Evolutionary conservation across 2,329 filamentous ascomycete genomes (phyloP).

Genomic region (Aspergillus pseudoglaucus): DNA sequence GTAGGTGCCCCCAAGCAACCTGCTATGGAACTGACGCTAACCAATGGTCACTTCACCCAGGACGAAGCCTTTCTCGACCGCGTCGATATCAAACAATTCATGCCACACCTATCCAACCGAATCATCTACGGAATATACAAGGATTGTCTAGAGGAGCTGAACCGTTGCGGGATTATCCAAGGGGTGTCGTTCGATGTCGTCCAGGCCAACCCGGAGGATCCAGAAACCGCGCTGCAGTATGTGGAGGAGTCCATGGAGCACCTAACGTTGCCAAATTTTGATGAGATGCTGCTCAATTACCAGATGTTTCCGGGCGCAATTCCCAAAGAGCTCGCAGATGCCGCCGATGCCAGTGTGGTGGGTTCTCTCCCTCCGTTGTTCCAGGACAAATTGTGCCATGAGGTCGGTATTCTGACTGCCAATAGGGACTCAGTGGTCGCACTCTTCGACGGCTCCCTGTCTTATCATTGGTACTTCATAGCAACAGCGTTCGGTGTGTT

Average conservation of each 20-base stretch:
- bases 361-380: constrained; percentile 9
- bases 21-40: not conserved
- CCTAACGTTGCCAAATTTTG: constrained; percentile 19
- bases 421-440: constrained; percentile 36
- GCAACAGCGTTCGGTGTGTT: constrained; percentile 25
- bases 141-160: constrained; percentile 42
- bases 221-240: constrained; percentile 23
- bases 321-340: constrained; percentile 22
- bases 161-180: constrained; percentile 30
- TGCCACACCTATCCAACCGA: constrained; percentile 34
- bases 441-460: constrained; percentile 37
- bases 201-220: constrained; percentile 16
- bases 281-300: constrained; percentile 25
- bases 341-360: constrained; percentile 23
- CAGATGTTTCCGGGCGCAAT: constrained; percentile 20
- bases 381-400: not conserved
- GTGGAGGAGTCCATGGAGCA: constrained; percentile 14
- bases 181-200: constrained; percentile 22
- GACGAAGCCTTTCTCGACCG: constrained; percentile 46
- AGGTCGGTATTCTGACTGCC: constrained; percentile 6
- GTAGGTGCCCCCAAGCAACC: constrained; percentile 13
- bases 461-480: constrained; percentile 36
- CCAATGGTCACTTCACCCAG: constrained; percentile 5
- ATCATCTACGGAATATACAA: constrained; percentile 45
- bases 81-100: constrained; percentile 42